Evolutionary conservation across 2,329 filamentous ascomycete genomes (phyloP).

Genomic region (Diplocarpon mali): DNA sequence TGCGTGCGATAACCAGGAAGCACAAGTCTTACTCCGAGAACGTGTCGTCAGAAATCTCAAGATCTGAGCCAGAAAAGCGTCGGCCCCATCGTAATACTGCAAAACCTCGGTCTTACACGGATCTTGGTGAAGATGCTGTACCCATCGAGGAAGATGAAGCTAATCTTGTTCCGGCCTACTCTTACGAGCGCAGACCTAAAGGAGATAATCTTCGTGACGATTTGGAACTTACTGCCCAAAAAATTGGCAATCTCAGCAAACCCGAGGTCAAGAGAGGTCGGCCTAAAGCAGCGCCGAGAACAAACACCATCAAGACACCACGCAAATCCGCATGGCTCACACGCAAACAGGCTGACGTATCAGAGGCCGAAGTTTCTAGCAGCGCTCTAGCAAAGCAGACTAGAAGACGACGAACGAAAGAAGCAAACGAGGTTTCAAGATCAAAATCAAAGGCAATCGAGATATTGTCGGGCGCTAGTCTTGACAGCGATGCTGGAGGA

Average conservation of each 20-base stretch:
- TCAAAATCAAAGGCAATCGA: conserved; percentile 1
- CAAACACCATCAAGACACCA: conserved; percentile 14
- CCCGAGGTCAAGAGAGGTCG: conserved; percentile 6
- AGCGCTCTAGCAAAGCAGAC: conserved; percentile 3
- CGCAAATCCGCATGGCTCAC: conserved; percentile 23
- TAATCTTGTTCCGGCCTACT: conserved; percentile 4
- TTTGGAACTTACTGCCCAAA: conserved; percentile 18
- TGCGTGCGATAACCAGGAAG: conserved; percentile 12
- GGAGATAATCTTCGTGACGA: conserved; percentile 4
- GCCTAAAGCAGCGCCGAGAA: conserved; percentile 6
- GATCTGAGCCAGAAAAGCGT: conserved; percentile 11
- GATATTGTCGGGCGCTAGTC: conserved; percentile 7
- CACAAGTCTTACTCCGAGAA: background rate
- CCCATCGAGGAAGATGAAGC: conserved; percentile 19
- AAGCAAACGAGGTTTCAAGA: background rate
- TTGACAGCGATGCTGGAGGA: conserved; percentile 6
- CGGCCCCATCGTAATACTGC: conserved; percentile 14
- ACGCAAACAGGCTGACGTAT: conserved; percentile 18
- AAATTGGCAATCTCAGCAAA: conserved; percentile 14
- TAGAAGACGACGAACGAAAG: conserved; percentile 1
- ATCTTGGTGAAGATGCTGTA: conserved; percentile 20
- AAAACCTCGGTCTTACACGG: conserved; percentile 16
- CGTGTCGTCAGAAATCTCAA: background rate
- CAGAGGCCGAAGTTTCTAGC: conserved; percentile 1
- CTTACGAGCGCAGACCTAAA: conserved; percentile 1